Conservation (phyloP, 2,329 filamentous ascomycete species). For the Triangularia verruculosa region DNA sequence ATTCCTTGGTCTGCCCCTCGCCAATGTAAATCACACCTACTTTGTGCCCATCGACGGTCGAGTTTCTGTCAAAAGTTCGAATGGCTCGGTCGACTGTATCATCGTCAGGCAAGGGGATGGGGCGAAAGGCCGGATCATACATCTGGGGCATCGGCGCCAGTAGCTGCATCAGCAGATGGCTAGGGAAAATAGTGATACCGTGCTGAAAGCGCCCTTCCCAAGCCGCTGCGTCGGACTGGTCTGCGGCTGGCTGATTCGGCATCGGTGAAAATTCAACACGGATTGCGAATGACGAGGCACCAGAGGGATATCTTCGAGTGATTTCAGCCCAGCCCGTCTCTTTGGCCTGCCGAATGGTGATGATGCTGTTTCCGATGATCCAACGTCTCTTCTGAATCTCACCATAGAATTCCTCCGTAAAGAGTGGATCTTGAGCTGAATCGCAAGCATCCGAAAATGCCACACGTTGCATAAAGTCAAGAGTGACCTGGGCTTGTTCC, state of each 20-base stretch:
- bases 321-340: slow-evolving; percentile 66
- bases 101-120: slow-evolving; percentile 70
- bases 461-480: slow-evolving; percentile 91
- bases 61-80: slow-evolving; percentile 76
- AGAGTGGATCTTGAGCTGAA: slow-evolving; percentile 63
- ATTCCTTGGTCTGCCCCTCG: slow-evolving; percentile 77
- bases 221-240: slow-evolving; percentile 43
- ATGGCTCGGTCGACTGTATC: slow-evolving; percentile 73
- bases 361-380: slow-evolving; percentile 70
- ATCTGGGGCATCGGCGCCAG: slow-evolving; percentile 61
- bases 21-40: slow-evolving; percentile 92
- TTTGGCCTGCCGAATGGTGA: slow-evolving; percentile 70
- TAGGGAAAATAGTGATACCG: slow-evolving; percentile 65
- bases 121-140: slow-evolving; percentile 57
- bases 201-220: slow-evolving; percentile 51
- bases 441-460: slow-evolving; percentile 84
- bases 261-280: slow-evolving; percentile 55
- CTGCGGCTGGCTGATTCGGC: slow-evolving; percentile 20
- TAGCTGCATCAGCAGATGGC: slow-evolving; percentile 68
- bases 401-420: slow-evolving; percentile 62
- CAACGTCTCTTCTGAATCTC: slow-evolving; percentile 66
- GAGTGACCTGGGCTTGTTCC: slow-evolving; percentile 88
- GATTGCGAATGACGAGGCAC: slow-evolving; percentile 58
- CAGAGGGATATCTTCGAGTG: slow-evolving; percentile 69
- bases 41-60: slow-evolving; percentile 92